Conservation (phyloP, 164 flowering plant genomes). For the Cinnamomum micranthum region DNA sequence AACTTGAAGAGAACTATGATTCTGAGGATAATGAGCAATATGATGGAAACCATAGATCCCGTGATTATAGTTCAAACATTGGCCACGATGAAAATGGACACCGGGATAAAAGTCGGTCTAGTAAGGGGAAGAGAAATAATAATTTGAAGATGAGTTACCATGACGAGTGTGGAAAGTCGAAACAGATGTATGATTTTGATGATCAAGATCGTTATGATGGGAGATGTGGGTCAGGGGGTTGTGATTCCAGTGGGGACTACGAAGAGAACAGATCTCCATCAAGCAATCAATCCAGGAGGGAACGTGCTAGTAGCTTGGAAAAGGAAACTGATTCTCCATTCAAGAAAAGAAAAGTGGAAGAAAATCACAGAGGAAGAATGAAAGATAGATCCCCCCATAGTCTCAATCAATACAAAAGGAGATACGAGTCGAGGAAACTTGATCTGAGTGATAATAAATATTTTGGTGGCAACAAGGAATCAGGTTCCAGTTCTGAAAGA, state of each 20-base stretch:
- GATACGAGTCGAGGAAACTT: not conserved
- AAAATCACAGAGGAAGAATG: not conserved
- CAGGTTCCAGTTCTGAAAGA: not conserved
- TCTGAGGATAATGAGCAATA: not conserved
- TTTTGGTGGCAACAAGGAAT: not conserved
- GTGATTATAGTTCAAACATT: not conserved
- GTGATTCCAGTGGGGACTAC: slow-evolving; percentile 1
- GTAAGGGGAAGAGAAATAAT: not conserved
- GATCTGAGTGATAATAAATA: no score
- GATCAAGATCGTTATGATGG: slow-evolving; percentile 4
- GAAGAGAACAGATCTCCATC: not conserved
- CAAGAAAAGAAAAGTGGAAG: not conserved
- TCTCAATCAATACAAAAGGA: not conserved
- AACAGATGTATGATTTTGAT: slow-evolving; percentile 9
- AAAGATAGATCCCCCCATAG: not conserved
- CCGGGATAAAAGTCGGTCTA: not conserved
- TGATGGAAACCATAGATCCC: not conserved
- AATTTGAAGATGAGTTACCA: not conserved
- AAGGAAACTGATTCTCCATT: not conserved
- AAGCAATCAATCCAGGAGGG: not conserved
- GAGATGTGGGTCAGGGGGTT: slow-evolving; percentile 6
- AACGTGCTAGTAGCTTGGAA: not conserved
- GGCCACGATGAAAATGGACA: not conserved
- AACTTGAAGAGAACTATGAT: not conserved
- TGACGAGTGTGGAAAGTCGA: not conserved